A percentile compares a stretch with the other conserved stretches of the same genome.
Conservation (phyloP, 2,329 filamentous ascomycete species). For the Ambrosiella xylebori region DNA sequence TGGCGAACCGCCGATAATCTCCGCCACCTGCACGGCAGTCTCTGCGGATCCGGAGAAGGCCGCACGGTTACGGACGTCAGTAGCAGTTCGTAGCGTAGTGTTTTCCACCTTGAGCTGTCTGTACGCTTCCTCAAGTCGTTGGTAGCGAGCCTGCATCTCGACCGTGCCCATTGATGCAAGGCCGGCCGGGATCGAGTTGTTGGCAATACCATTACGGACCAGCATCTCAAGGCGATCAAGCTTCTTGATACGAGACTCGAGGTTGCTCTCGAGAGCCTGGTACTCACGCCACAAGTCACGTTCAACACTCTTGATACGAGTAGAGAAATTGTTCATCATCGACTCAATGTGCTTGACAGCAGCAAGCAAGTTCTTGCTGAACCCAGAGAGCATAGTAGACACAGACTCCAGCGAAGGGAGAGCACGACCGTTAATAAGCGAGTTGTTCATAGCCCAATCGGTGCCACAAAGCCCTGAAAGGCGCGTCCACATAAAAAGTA, state of each 20-base stretch:
- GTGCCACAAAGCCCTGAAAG: constrained; percentile 71
- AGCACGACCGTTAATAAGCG: constrained; percentile 69
- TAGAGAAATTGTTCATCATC: constrained; percentile 60
- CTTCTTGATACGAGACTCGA: constrained; percentile 66
- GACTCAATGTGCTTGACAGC: constrained; percentile 78
- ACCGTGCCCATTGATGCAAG: constrained; percentile 16
- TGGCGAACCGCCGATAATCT: constrained; percentile 25
- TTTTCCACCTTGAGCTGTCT: constrained; percentile 48
- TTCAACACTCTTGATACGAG: constrained; percentile 70
- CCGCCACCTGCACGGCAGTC: constrained; percentile 15
- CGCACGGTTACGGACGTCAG: constrained; percentile 37
- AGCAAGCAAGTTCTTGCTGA: constrained; percentile 73
- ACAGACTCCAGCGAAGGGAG: constrained; percentile 75
- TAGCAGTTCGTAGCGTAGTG: constrained; percentile 49
- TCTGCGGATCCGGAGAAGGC: constrained; percentile 19
- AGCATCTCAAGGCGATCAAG: constrained; percentile 74
- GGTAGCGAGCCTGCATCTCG: constrained; percentile 29
- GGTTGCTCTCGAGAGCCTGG: constrained; percentile 62
- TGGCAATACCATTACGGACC: constrained; percentile 46
- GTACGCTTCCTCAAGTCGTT: constrained; percentile 42
- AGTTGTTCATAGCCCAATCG: constrained; percentile 84
- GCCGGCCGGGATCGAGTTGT: constrained; percentile 26
- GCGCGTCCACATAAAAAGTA: constrained; percentile 79
- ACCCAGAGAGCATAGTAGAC: constrained; percentile 67
- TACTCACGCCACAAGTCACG: constrained; percentile 84